Evolutionary conservation across 2,329 filamentous ascomycete species (phyloP).

Genomic region (Beauveria rudraprayagi): DNA sequence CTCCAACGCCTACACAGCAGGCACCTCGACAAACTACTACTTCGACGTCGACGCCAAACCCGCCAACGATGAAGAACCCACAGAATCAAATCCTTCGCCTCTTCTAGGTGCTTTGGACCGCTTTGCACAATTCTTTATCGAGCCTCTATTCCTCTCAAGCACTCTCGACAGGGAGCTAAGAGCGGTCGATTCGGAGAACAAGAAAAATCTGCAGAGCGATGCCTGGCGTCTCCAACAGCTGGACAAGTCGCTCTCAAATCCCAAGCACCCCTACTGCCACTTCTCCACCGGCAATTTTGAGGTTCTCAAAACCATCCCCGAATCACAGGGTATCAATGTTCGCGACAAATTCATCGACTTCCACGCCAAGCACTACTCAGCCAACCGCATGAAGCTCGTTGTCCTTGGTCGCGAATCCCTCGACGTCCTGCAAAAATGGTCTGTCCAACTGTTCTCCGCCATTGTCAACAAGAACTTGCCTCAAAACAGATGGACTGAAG

Average conservation of each 20-base stretch:
- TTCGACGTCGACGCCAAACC: slow-evolving; percentile 87
- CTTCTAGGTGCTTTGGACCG: slow-evolving; percentile 78
- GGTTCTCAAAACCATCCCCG: slow-evolving; percentile 74
- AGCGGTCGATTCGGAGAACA: slow-evolving; percentile 92
- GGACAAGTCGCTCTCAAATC: slow-evolving; percentile 80
- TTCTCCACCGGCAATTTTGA: slow-evolving; percentile 88
- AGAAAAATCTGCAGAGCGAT: slow-evolving; percentile 93
- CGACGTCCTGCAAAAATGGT: slow-evolving; percentile 77
- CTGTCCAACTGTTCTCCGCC: slow-evolving; percentile 70
- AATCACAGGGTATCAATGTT: slow-evolving; percentile 73
- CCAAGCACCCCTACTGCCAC: slow-evolving; percentile 79
- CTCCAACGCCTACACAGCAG: slow-evolving; percentile 90
- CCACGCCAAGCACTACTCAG: slow-evolving; percentile 81
- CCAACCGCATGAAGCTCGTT: slow-evolving; percentile 88
- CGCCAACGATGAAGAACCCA: slow-evolving; percentile 49
- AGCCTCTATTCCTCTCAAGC: slow-evolving; percentile 75
- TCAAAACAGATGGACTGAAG: slow-evolving; percentile 46
- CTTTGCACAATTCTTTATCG: slow-evolving; percentile 90
- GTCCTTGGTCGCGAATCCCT: slow-evolving; percentile 75
- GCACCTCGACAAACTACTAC: slow-evolving; percentile 94
- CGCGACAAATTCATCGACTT: slow-evolving; percentile 90
- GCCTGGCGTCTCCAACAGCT: slow-evolving; percentile 82
- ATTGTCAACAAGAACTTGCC: slow-evolving; percentile 75
- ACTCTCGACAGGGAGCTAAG: slow-evolving; percentile 80
- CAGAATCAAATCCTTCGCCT: slow-evolving; percentile 48